phyloP scores from a whole-genome alignment of 805 yeast species.

The Danielozyma ontarioensis region DNA sequence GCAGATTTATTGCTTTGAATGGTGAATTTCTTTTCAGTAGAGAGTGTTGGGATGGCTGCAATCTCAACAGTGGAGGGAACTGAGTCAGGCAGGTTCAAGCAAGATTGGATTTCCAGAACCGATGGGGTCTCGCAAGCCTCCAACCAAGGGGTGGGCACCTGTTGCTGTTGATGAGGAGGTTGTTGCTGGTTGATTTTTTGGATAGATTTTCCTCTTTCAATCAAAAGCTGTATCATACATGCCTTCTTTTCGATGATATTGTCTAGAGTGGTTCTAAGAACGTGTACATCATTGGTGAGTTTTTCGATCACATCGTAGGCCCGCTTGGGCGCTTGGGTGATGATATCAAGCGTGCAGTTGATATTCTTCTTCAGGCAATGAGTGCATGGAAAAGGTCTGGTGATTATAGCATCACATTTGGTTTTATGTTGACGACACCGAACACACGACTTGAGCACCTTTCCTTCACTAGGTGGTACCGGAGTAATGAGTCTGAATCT shows the following conservation, averaged over 20 bases:
- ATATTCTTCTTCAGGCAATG: slow-evolving; percentile 49
- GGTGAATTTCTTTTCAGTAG: background rate
- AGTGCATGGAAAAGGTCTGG: slow-evolving; percentile 53
- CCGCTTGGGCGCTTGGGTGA: slow-evolving; percentile 45
- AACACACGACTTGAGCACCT: slow-evolving; percentile 47
- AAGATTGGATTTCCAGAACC: slow-evolving; percentile 9
- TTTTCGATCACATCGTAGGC: slow-evolving; percentile 21
- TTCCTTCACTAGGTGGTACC: slow-evolving; percentile 8
- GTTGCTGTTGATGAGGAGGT: too few relatives aligned
- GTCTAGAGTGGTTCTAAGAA: slow-evolving; percentile 18
- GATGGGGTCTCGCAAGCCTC: slow-evolving; percentile 5
- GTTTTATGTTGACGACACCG: slow-evolving; percentile 65
- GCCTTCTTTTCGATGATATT: slow-evolving; percentile 17
- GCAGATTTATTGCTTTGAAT: background rate
- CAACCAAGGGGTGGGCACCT: background rate
- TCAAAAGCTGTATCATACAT: slow-evolving; percentile 10
- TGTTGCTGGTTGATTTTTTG: background rate
- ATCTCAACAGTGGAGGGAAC: background rate
- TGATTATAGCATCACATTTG: slow-evolving; percentile 52
- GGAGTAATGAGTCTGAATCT: slow-evolving; percentile 9
- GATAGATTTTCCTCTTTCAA: slow-evolving; percentile 1
- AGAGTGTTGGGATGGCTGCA: background rate
- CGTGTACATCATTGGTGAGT: slow-evolving; percentile 20
- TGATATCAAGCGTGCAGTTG: slow-evolving; percentile 51
- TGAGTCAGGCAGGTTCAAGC: slow-evolving; percentile 7